Conservation (phyloP, 192 early-diverging fungal species). For the Chytriomyces sp. region DNA sequence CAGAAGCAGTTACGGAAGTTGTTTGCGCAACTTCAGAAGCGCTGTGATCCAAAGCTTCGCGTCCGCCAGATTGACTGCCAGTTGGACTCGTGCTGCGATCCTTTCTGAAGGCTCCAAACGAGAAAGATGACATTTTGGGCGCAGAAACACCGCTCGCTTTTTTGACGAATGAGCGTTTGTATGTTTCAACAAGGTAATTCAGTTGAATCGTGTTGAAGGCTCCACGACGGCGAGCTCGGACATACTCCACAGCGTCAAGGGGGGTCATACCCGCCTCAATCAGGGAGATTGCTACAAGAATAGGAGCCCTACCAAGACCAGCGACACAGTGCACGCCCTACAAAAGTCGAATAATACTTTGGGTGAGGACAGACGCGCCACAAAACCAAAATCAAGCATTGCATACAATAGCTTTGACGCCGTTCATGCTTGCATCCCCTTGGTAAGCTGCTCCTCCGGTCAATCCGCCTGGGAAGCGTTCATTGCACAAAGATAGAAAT, state of each 20-base stretch:
- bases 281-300: conserved; percentile 79
- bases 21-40: neutral
- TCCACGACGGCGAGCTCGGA: conserved; percentile 71
- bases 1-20: neutral
- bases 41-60: neutral
- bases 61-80: neutral
- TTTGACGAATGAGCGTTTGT: conserved; percentile 13
- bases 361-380: conserved; percentile 3
- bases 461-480: conserved; percentile 49
- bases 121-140: neutral
- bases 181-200: conserved; percentile 60
- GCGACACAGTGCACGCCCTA: conserved; percentile 78
- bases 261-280: conserved; percentile 76
- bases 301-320: conserved; percentile 64
- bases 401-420: neutral
- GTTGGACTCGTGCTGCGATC: conserved; percentile 18
- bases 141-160: neutral
- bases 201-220: conserved; percentile 76
- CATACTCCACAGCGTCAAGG: conserved; percentile 73
- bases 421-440: neutral
- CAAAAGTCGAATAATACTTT: neutral
- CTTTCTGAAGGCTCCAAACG: conserved; percentile 15
- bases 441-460: conserved; percentile 1
- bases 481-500: conserved; percentile 71
- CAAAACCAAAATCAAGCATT: conserved; percentile 31